These are phyloP conservation scores for Berkeleyomyces basicola DNA, from an alignment of 2,329 filamentous ascomycete genomes.

Conservation along the genomic window DNA sequence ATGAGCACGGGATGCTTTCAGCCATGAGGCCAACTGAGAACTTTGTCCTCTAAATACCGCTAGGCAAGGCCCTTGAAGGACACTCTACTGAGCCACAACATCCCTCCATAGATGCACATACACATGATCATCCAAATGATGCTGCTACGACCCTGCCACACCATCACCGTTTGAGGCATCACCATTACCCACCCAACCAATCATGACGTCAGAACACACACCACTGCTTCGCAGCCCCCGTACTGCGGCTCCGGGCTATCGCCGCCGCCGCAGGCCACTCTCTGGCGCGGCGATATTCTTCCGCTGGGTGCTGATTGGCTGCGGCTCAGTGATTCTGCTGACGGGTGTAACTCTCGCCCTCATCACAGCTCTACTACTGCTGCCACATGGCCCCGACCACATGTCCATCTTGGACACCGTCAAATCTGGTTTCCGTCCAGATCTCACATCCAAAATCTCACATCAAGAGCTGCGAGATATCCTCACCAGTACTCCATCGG, in stretches of 20 bases:
- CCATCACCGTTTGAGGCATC: background rate
- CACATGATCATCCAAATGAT: too few species aligned
- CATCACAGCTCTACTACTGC: background rate
- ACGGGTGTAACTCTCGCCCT: background rate
- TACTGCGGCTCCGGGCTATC: background rate
- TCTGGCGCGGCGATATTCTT: background rate
- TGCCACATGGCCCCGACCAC: background rate
- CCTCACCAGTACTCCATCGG: constrained; percentile 40
- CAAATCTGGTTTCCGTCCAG: background rate
- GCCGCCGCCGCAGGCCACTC: background rate
- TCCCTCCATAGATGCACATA: too few species aligned
- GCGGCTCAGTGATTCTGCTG: background rate
- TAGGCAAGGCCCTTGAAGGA: too few species aligned
- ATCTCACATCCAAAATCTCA: constrained; percentile 11
- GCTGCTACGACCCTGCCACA: too few species aligned
- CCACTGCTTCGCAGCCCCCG: background rate
- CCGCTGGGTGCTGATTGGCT: constrained; percentile 2
- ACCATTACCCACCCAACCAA: background rate
- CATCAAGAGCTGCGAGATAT: constrained; percentile 39
- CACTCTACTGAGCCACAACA: too few species aligned
- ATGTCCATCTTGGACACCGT: background rate
- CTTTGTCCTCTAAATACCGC: too few species aligned
- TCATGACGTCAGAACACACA: background rate
- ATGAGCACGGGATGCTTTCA: too few species aligned
- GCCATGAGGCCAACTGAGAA: too few species aligned